Conservation (phyloP, 1,284 basidiomycete species). For the Vanrija humicola region DNA sequence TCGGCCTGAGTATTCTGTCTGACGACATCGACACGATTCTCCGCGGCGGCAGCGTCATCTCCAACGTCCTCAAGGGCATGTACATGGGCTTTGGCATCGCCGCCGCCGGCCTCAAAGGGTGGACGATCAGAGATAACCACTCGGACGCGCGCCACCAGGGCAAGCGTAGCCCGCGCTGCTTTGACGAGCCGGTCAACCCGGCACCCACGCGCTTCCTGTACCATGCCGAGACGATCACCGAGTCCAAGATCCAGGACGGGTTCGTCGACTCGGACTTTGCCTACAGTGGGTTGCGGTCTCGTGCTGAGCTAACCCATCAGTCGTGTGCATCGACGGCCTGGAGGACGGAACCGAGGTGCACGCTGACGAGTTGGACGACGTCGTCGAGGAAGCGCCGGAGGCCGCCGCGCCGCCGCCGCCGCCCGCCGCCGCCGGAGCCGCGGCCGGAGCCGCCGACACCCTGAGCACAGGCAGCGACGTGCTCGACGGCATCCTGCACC, state of each 20-base stretch:
- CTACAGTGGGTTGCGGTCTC: conserved; percentile 39
- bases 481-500: conserved; percentile 46
- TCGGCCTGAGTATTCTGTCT: conserved; percentile 49
- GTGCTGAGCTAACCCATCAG: conserved; percentile 11
- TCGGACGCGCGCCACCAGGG: conserved; percentile 44
- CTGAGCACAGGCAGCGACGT: conserved; percentile 31
- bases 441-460: neutral
- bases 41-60: conserved; percentile 37
- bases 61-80: conserved; percentile 41
- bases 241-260: conserved; percentile 39
- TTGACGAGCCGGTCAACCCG: conserved; percentile 44
- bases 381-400: neutral
- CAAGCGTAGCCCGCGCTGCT: conserved; percentile 41
- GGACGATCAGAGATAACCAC: conserved; percentile 47
- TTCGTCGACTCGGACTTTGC: conserved; percentile 47
- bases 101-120: conserved; percentile 41
- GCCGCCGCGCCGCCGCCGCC: too few relatives aligned
- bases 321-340: conserved; percentile 37
- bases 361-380: neutral
- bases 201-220: conserved; percentile 43
- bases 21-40: conserved; percentile 48
- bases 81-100: conserved; percentile 51
- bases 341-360: conserved; percentile 6
- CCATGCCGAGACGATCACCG: conserved; percentile 29
- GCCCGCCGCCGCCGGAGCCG: too few relatives aligned